phyloP scores from a whole-genome alignment of 805 yeast genomes.

The Zygosaccharomyces bisporus region DNA sequence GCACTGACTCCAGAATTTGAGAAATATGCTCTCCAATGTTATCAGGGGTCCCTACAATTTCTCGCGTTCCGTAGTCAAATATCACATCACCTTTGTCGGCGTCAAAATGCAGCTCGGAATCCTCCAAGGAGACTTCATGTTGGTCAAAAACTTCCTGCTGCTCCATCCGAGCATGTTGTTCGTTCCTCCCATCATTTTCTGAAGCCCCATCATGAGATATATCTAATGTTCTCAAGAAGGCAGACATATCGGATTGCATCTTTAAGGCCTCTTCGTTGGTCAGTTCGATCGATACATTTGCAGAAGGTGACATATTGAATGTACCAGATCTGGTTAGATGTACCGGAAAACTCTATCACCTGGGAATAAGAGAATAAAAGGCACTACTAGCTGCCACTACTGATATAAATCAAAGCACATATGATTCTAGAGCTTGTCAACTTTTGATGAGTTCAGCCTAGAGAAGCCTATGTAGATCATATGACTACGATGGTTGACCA shows the following conservation, averaged over 20 bases:
- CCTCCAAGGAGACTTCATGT: slow-evolving; percentile 13
- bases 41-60: slow-evolving; percentile 25
- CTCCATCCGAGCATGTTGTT: background rate
- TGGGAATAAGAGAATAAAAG: background rate
- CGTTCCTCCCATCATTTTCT: slow-evolving; percentile 19
- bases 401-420: background rate
- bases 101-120: slow-evolving; percentile 28
- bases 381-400: background rate
- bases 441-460: no score
- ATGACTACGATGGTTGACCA: background rate
- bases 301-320: background rate
- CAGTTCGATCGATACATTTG: slow-evolving; percentile 10
- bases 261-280: slow-evolving; percentile 3
- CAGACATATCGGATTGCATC: slow-evolving; percentile 4
- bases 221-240: slow-evolving; percentile 1
- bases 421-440: background rate
- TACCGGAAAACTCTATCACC: background rate
- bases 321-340: background rate
- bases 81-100: slow-evolving; percentile 32
- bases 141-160: background rate
- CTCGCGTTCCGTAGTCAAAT: slow-evolving; percentile 32
- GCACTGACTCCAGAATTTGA: slow-evolving; percentile 31
- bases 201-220: background rate
- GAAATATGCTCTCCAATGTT: slow-evolving; percentile 29
- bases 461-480: background rate